A percentile compares a stretch with the other conserved stretches of the same genome.
Conservation (phyloP, 176 grass and related monocot species). For the Oryza coarctata region DNA sequence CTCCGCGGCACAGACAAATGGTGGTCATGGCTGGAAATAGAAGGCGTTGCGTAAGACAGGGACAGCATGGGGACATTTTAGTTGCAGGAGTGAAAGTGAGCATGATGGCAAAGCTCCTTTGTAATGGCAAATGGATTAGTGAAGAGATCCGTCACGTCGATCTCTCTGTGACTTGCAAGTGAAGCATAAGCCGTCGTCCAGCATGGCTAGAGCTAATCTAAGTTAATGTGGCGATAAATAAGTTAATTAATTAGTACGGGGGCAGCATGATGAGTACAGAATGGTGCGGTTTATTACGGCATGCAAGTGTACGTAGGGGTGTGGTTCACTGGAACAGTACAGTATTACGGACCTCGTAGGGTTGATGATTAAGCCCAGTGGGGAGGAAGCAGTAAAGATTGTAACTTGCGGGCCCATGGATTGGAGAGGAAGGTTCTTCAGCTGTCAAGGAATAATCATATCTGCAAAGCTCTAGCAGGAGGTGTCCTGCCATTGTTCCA, state of each 20-base stretch:
- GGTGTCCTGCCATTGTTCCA: background rate
- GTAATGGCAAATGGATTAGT: background rate
- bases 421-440: slow-evolving; percentile 50
- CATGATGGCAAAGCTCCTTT: slow-evolving; percentile 43
- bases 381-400: slow-evolving; percentile 31
- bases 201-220: slow-evolving; percentile 18
- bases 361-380: slow-evolving; percentile 39
- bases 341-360: slow-evolving; percentile 23
- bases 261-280: slow-evolving; percentile 8
- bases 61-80: slow-evolving; percentile 58
- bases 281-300: slow-evolving; percentile 33
- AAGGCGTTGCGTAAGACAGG: slow-evolving; percentile 11
- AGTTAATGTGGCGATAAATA: slow-evolving; percentile 6
- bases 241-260: slow-evolving; percentile 21
- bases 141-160: background rate
- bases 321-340: slow-evolving; percentile 21
- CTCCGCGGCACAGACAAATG: background rate
- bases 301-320: slow-evolving; percentile 26
- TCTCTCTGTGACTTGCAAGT: slow-evolving; percentile 27
- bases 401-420: slow-evolving; percentile 39
- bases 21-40: slow-evolving; percentile 51
- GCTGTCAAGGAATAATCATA: slow-evolving; percentile 29
- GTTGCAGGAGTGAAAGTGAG: slow-evolving; percentile 36
- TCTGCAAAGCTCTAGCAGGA: slow-evolving; percentile 14
- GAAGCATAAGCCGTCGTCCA: slow-evolving; percentile 22